Base-by-base conservation (phyloP, 768 basidiomycete species). In the Psilocybe tampanensis region DNA sequence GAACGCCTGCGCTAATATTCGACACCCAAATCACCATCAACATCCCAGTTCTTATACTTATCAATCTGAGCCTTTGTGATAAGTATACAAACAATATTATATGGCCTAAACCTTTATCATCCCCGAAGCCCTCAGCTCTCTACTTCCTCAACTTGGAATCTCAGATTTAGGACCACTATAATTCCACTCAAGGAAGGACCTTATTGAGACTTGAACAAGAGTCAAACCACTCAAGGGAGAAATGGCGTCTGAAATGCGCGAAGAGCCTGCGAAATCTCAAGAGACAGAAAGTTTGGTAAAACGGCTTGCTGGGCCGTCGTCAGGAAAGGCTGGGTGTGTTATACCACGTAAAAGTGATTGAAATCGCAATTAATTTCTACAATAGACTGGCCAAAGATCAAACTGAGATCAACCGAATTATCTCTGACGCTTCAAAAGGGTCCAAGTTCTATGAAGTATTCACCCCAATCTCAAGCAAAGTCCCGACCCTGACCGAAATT, bases 371-470 rank as follows among this genome's bases (percentile, higher is more conserved):
- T 29, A 17, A 52, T 24, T n/a, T 18, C 21, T n/a, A n/a, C n/a
- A 23, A 1, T 60, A 88, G 90, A 52, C 80, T 92, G 56, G 81
- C 88, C 8, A 83, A 83, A 60, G 90, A 92, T 64, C 90, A 93
- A 66, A 80, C 83, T 29, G 93, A 93, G 66, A 90, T 96, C 44
- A 95, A 95, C 63, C 85, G 83, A 17, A 83, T 94, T 54, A 97
- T 96, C 50, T 90, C 92, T 1, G 92, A 96, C 51, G 94, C 86
- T 17, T 94, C 92, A 7, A 94, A 92, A 67, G 95, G 95, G 3
- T 95, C 94, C 23, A 94, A 94, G 72, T 98, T 90, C 72, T 95
- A 92, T 69, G 86, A 94, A 76, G 89, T 84, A 68, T 65, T 77
- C 60, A 7, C 53, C 47, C n/a, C 21, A 21, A 18, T 21, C 12